Evolutionary conservation across 2,329 filamentous ascomycete species (phyloP).

Genomic region (Escovopsis sp.): DNA sequence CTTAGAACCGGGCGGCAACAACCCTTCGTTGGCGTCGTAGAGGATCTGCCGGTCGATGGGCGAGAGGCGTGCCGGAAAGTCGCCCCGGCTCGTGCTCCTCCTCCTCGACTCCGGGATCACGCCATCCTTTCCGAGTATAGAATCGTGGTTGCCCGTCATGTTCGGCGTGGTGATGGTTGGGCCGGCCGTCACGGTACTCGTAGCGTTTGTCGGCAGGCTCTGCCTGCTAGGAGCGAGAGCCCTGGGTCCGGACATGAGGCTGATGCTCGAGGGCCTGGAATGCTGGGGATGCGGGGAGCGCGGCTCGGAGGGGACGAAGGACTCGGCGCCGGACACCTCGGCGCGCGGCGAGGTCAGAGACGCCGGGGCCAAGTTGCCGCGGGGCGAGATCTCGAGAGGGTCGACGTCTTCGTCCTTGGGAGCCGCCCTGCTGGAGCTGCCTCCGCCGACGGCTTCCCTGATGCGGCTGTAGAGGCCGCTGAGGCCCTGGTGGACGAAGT

Average conservation of each 20-base stretch:
- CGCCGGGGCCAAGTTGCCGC: constrained; percentile 17
- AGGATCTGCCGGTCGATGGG: constrained; percentile 17
- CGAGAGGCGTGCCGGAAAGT: constrained; percentile 22
- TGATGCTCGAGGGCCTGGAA: constrained; percentile 34
- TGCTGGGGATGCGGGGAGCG: constrained; percentile 26
- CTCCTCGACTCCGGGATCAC: constrained; percentile 21
- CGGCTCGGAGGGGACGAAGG: constrained; percentile 22
- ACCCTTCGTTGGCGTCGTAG: constrained; percentile 25
- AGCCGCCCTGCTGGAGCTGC: constrained; percentile 27
- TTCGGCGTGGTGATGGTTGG: constrained; percentile 34
- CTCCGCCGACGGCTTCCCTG: constrained; percentile 64
- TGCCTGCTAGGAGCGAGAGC: constrained; percentile 24
- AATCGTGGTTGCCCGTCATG: constrained; percentile 25
- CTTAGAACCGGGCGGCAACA: constrained; percentile 18
- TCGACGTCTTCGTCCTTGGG: constrained; percentile 16
- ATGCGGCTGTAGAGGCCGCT: constrained; percentile 81
- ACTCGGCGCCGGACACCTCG: constrained; percentile 21
- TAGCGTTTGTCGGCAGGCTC: constrained; percentile 27
- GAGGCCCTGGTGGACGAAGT: constrained; percentile 69
- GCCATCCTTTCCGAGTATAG: constrained; percentile 29
- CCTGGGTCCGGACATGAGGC: constrained; percentile 29
- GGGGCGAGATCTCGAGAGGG: constrained; percentile 1
- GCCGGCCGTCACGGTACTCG: constrained; percentile 25
- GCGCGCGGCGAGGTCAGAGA: constrained; percentile 27
- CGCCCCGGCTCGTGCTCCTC: constrained; percentile 29